phyloP scores from a whole-genome alignment of 306 rosid genomes.

The Cercis canadensis region DNA sequence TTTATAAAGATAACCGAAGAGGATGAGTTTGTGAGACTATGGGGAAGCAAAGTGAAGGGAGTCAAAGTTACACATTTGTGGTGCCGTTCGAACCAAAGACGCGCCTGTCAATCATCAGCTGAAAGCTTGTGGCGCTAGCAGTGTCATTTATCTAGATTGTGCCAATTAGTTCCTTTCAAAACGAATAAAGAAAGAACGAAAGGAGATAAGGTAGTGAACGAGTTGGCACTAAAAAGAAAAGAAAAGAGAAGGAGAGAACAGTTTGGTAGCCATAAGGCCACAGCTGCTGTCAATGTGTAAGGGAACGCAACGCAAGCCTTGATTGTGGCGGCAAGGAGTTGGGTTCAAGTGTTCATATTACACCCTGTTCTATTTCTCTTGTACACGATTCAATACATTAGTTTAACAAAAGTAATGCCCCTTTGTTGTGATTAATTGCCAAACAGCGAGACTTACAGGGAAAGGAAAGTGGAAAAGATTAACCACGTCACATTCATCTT shows the following conservation, averaged over 20 bases:
- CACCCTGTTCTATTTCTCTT: background rate
- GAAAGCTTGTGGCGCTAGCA: background rate
- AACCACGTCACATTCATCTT: too few species aligned
- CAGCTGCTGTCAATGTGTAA: too few species aligned
- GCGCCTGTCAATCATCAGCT: background rate
- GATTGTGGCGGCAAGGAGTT: background rate
- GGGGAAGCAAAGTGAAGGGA: constrained; percentile 12
- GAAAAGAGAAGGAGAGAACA: too few species aligned
- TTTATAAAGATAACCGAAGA: background rate
- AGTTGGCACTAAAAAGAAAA: too few species aligned
- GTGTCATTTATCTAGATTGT: background rate
- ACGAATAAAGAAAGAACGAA: too few species aligned
- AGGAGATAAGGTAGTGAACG: too few species aligned
- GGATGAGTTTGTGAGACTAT: background rate
- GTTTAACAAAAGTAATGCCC: background rate
- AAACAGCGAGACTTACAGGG: background rate
- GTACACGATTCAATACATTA: background rate
- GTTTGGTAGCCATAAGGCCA: too few species aligned
- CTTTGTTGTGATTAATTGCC: too few species aligned
- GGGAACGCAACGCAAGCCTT: background rate
- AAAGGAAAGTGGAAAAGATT: background rate
- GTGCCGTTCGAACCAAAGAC: background rate
- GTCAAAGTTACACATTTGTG: constrained; percentile 35
- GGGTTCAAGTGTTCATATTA: background rate
- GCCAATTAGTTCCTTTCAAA: background rate